These are phyloP conservation scores for Nemania sp. DNA, from an alignment of 2,329 filamentous ascomycete species.

Conservation along the genomic window DNA sequence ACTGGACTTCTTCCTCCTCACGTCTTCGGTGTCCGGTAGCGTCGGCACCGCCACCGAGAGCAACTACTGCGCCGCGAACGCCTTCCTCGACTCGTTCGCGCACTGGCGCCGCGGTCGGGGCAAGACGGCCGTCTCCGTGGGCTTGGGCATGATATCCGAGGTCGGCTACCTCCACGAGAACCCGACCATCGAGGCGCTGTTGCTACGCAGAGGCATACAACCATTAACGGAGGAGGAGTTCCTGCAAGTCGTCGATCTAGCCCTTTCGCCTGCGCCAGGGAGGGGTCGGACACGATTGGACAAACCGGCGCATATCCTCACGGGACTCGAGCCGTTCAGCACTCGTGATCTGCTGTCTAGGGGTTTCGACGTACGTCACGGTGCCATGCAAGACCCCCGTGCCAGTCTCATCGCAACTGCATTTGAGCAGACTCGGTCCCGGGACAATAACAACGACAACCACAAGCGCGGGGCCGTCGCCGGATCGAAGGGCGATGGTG, in stretches of 20 bases:
- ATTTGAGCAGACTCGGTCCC: not conserved
- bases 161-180: constrained; percentile 42
- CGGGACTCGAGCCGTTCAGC: constrained; percentile 26
- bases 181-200: constrained; percentile 27
- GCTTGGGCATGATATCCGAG: constrained; percentile 42
- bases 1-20: constrained; percentile 41
- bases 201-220: constrained; percentile 30
- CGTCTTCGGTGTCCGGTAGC: constrained; percentile 35
- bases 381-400: not conserved
- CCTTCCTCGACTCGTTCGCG: constrained; percentile 35
- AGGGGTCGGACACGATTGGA: not conserved
- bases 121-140: constrained; percentile 25
- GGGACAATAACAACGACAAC: not conserved
- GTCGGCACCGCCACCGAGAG: constrained; percentile 39
- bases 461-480: not conserved
- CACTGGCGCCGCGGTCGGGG: not conserved
- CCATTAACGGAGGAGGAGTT: constrained; percentile 32
- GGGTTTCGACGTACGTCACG: constrained; percentile 4
- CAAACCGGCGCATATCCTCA: constrained; percentile 25
- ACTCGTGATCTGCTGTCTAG: not conserved
- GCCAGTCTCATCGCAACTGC: not conserved
- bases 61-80: constrained; percentile 45
- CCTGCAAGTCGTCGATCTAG: constrained; percentile 33
- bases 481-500: not conserved
- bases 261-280: not conserved